Evolutionary conservation across 352 stramenopile genomes (phyloP).

Genomic region (Pythium monospermum): DNA sequence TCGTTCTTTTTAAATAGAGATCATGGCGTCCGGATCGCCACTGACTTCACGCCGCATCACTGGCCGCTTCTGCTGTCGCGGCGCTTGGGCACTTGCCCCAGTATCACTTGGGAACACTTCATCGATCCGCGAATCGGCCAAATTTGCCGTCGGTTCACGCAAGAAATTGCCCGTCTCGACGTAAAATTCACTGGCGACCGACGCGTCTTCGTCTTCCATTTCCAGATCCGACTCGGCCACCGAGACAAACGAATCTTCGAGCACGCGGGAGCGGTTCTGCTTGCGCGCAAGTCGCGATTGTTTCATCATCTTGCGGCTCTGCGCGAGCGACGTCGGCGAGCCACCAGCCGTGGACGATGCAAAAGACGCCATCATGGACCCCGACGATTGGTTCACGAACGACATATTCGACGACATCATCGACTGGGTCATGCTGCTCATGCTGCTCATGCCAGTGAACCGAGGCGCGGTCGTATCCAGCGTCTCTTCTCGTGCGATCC

Average conservation of each 20-base stretch:
- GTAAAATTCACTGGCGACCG: slow-evolving; percentile 20
- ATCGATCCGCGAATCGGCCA: slow-evolving; percentile 19
- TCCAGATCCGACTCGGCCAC: slow-evolving; percentile 26
- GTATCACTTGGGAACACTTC: slow-evolving; percentile 16
- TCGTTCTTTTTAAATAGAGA: slow-evolving; percentile 25
- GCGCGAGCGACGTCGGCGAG: slow-evolving; percentile 16
- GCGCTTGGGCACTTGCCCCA: slow-evolving; percentile 2
- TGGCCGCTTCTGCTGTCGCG: too few relatives aligned
- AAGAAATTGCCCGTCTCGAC: slow-evolving; percentile 24
- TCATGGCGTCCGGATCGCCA: slow-evolving; percentile 18
- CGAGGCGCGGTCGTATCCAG: slow-evolving; percentile 41
- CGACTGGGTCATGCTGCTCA: slow-evolving; percentile 24
- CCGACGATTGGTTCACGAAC: slow-evolving; percentile 18
- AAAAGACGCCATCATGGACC: slow-evolving; percentile 18
- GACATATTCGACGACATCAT: slow-evolving; percentile 19
- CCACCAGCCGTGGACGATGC: slow-evolving; percentile 2
- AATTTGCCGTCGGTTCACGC: slow-evolving; percentile 10
- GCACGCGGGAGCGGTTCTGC: slow-evolving; percentile 13
- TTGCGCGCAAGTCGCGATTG: neutral
- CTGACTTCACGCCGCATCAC: slow-evolving; percentile 15
- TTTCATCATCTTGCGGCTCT: slow-evolving; percentile 10
- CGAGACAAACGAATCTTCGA: slow-evolving; percentile 22
- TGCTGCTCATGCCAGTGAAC: slow-evolving; percentile 25
- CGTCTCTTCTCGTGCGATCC: slow-evolving; percentile 73
- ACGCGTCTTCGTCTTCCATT: slow-evolving; percentile 21